Evolutionary conservation across 23 red algal species (phyloP).

Genomic region (Pyropia haitanensis): DNA sequence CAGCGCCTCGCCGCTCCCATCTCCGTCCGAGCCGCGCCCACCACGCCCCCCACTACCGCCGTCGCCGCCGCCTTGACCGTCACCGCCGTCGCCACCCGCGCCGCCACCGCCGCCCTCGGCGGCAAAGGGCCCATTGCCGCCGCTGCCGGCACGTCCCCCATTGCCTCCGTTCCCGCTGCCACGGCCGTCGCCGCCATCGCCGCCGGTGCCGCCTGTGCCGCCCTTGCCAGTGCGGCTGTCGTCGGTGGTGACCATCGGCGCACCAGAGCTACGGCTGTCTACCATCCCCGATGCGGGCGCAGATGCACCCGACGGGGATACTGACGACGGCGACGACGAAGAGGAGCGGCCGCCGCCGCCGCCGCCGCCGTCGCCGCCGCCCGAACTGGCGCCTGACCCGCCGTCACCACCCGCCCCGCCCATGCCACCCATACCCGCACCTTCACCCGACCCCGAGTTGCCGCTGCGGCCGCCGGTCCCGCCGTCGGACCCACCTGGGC

Average conservation of each 20-base stretch:
- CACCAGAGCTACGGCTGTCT: too few relatives aligned
- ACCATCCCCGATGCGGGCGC: too few relatives aligned
- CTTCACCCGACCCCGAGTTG: background rate
- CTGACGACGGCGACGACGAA: too few relatives aligned
- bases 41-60: background rate
- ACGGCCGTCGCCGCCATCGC: background rate
- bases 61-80: background rate
- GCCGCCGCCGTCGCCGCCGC: too few relatives aligned
- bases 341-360: too few relatives aligned
- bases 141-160: background rate
- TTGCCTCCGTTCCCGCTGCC: background rate
- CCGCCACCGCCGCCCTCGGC: background rate
- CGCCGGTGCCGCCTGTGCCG: background rate
- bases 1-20: background rate
- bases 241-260: too few relatives aligned
- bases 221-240: too few relatives aligned
- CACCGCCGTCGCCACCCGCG: background rate
- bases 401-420: conserved; percentile 5
- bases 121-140: background rate
- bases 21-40: conserved; percentile 2
- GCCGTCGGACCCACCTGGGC: background rate
- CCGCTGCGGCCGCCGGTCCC: conserved; percentile 7
- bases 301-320: too few relatives aligned
- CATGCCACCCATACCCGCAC: background rate
- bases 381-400: background rate